Conservation (phyloP, 306 rosid species). For the Spatholobus suberectus region DNA sequence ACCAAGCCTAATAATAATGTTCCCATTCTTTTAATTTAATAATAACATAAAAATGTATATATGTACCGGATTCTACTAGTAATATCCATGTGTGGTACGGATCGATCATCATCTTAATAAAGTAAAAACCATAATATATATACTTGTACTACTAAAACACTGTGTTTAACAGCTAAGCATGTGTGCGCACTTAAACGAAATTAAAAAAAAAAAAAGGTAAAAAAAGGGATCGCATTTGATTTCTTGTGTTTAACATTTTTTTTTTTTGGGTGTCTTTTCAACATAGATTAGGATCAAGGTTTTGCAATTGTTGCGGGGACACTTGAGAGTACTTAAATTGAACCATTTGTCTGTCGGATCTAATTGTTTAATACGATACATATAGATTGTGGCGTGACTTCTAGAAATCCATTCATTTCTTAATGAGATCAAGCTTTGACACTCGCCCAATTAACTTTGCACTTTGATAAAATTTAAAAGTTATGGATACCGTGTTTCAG, state of each 20-base stretch:
- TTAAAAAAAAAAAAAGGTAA: constrained; percentile 6
- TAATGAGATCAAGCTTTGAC: constrained; percentile 7
- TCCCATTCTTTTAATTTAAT: not conserved
- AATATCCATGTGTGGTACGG: constrained; percentile 61
- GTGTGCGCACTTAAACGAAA: constrained; percentile 15
- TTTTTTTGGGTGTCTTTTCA: constrained; percentile 50
- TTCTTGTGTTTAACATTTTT: constrained; percentile 22
- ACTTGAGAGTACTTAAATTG: constrained; percentile 21
- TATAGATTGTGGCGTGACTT: constrained; percentile 46
- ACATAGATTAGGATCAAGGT: constrained; percentile 56
- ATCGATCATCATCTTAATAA: constrained; percentile 33
- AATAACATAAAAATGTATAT: not conserved
- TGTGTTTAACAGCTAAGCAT: constrained; percentile 66
- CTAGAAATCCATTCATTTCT: constrained; percentile 49
- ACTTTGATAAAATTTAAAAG: not conserved
- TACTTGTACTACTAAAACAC: constrained; percentile 22
- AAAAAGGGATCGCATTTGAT: constrained; percentile 40
- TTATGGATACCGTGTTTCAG: not conserved
- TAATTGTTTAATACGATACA: constrained; percentile 23
- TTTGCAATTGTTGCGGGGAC: constrained; percentile 51
- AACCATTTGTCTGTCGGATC: constrained; percentile 30
- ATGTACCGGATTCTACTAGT: constrained; percentile 15
- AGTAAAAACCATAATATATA: not conserved
- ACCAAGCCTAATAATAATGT: not conserved
- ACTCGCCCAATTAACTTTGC: constrained; percentile 32